Evolutionary conservation across 2,329 filamentous ascomycete species (phyloP).

Genomic region (Cladobotryum protrusum): DNA sequence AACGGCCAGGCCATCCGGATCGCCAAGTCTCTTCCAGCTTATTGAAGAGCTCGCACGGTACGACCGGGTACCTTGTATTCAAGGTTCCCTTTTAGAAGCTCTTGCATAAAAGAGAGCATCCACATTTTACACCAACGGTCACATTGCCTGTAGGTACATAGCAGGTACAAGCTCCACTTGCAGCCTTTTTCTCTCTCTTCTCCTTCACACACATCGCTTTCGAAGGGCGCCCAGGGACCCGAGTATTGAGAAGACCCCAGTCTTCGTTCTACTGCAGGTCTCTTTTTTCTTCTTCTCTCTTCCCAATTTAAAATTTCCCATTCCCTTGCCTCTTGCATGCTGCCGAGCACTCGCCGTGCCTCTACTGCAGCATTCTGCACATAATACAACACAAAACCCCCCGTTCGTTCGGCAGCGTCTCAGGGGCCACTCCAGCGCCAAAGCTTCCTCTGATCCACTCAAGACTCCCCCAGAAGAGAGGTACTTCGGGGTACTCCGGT

Average conservation of each 20-base stretch:
- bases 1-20: conserved; percentile 13
- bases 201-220: too few species aligned
- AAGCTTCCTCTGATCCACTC: not conserved
- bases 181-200: too few species aligned
- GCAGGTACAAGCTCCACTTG: too few species aligned
- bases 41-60: conserved; percentile 1
- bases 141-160: not conserved
- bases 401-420: conserved; percentile 6
- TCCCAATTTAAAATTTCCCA: not conserved
- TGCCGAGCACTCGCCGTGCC: conserved; percentile 5
- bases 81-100: not conserved
- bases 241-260: too few species aligned
- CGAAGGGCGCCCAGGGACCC: too few species aligned
- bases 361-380: conserved; percentile 1
- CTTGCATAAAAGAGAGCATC: too few species aligned
- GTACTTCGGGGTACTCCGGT: conserved; percentile 13
- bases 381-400: conserved; percentile 2
- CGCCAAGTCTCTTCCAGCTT: conserved; percentile 4
- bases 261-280: not conserved
- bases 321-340: conserved; percentile 10
- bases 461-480: not conserved
- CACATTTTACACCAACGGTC: not conserved
- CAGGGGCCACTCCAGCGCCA: conserved; percentile 1
- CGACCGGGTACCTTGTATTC: conserved; percentile 2
- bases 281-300: not conserved